Evolutionary conservation across 2,329 filamentous ascomycete genomes (phyloP).

Genomic region (Zalaria sp.): DNA sequence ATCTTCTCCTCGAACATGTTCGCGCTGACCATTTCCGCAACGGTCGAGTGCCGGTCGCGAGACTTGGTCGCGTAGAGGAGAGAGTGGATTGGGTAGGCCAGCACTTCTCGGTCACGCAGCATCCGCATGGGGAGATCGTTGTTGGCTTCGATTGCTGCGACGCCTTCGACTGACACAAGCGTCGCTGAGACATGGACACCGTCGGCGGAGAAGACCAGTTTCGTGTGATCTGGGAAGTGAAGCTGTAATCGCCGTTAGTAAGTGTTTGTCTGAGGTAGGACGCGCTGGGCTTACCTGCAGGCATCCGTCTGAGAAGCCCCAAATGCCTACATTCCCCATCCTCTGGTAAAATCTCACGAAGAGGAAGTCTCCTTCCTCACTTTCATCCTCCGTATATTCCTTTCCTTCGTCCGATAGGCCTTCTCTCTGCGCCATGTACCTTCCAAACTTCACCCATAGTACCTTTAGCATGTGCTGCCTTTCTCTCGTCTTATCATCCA

Average conservation of each 20-base stretch:
- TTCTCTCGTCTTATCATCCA: slow-evolving; percentile 27
- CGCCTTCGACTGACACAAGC: slow-evolving; percentile 58
- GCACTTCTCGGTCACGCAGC: slow-evolving; percentile 53
- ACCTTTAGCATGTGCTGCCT: slow-evolving; percentile 43
- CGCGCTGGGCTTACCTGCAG: slow-evolving; percentile 43
- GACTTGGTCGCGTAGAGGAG: slow-evolving; percentile 46
- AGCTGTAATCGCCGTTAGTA: slow-evolving; percentile 37
- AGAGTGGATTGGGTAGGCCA: slow-evolving; percentile 59
- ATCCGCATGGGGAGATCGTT: slow-evolving; percentile 50
- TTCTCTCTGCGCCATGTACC: slow-evolving; percentile 45
- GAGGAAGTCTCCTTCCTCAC: slow-evolving; percentile 1
- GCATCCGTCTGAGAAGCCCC: slow-evolving; percentile 68
- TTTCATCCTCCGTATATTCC: slow-evolving; percentile 18
- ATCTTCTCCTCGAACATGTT: slow-evolving; percentile 65
- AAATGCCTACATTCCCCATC: slow-evolving; percentile 67
- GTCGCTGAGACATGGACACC: slow-evolving; percentile 69
- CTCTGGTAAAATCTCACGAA: slow-evolving; percentile 72
- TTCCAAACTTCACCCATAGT: slow-evolving; percentile 55
- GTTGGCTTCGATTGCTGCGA: slow-evolving; percentile 47
- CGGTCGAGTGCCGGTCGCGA: slow-evolving; percentile 19
- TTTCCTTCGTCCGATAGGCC: slow-evolving; percentile 30
- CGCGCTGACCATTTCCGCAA: slow-evolving; percentile 49
- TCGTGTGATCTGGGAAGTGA: slow-evolving; percentile 81
- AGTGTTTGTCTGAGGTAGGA: neutral
- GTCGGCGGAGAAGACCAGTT: slow-evolving; percentile 61